These are phyloP conservation scores for Cichorium intybus DNA, from an alignment of 140 eudicot species.

Conservation along the genomic window DNA sequence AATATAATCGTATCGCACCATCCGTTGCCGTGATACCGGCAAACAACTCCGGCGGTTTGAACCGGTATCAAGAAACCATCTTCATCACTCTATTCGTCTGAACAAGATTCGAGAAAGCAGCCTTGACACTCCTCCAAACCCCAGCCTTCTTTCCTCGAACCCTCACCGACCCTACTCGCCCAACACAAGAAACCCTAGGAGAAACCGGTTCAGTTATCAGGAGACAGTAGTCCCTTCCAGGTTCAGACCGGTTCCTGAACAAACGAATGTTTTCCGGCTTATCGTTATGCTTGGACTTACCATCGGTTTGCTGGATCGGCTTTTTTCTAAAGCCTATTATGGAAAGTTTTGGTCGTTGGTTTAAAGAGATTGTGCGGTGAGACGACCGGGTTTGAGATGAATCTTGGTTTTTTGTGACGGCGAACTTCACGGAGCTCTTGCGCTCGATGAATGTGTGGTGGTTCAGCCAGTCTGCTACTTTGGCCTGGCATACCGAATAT, in stretches of 20 bases:
- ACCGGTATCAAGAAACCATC: slow-evolving; percentile 17
- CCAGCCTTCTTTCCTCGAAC: slow-evolving; percentile 34
- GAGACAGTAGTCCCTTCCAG: slow-evolving; percentile 40
- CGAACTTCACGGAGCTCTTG: slow-evolving; percentile 47
- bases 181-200: slow-evolving; percentile 62
- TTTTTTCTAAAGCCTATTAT: slow-evolving; percentile 42
- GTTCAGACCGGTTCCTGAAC: slow-evolving; percentile 65
- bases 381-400: slow-evolving; percentile 28
- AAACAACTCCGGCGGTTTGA: slow-evolving; percentile 2
- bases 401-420: slow-evolving; percentile 21
- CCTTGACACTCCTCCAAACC: slow-evolving; percentile 44
- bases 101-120: slow-evolving; percentile 40
- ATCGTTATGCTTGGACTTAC: slow-evolving; percentile 9
- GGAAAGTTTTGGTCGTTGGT: slow-evolving; percentile 36
- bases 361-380: slow-evolving; percentile 24
- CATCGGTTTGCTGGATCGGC: slow-evolving; percentile 13
- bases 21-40: background rate
- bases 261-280: slow-evolving; percentile 18
- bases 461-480: slow-evolving; percentile 53
- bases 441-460: slow-evolving; percentile 56
- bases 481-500: slow-evolving; percentile 39
- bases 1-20: background rate
- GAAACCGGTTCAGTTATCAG: slow-evolving; percentile 59
- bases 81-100: slow-evolving; percentile 26
- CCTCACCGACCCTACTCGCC: slow-evolving; percentile 50